Conservation (phyloP, 2,329 filamentous ascomycete species). For the Xylaria sp. region DNA sequence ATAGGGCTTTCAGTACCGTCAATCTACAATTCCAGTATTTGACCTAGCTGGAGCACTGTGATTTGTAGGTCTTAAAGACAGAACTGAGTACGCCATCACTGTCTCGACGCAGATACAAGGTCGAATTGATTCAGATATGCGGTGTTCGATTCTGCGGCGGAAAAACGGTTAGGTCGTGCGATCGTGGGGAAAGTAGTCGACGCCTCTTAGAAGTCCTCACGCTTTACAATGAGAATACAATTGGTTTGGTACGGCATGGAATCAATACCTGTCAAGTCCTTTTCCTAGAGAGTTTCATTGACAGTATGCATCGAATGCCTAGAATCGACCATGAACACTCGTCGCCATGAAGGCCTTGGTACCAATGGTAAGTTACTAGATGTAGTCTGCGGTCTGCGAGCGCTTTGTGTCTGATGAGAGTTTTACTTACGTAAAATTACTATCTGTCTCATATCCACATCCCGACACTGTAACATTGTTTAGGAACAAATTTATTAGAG, state of each 20-base stretch:
- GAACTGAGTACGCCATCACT: not conserved
- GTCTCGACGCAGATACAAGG: not conserved
- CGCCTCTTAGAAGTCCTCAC: not conserved
- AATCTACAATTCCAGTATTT: not conserved
- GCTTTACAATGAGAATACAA: not conserved
- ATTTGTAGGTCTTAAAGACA: not conserved
- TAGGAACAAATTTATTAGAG: not conserved
- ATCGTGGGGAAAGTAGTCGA: not conserved
- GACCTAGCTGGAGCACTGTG: not conserved
- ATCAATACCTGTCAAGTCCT: not conserved
- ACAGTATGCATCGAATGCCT: not conserved
- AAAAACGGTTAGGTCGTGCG: not conserved
- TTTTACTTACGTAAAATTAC: not conserved
- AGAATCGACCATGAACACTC: not conserved
- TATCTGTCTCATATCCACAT: constrained; percentile 9
- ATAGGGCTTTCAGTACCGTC: not conserved
- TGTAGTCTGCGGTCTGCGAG: not conserved
- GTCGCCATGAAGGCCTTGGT: not conserved
- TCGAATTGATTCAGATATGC: constrained; percentile 20
- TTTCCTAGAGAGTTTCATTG: not conserved
- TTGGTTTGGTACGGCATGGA: not conserved
- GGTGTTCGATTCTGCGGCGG: constrained; percentile 12
- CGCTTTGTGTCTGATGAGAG: not conserved
- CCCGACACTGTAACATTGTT: not conserved
- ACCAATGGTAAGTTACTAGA: too few relatives aligned